A percentile compares a stretch with the other conserved stretches of the same genome.
These are phyloP conservation scores for Prunus padus DNA, from an alignment of 306 rosid genomes.

Conservation along the genomic window DNA sequence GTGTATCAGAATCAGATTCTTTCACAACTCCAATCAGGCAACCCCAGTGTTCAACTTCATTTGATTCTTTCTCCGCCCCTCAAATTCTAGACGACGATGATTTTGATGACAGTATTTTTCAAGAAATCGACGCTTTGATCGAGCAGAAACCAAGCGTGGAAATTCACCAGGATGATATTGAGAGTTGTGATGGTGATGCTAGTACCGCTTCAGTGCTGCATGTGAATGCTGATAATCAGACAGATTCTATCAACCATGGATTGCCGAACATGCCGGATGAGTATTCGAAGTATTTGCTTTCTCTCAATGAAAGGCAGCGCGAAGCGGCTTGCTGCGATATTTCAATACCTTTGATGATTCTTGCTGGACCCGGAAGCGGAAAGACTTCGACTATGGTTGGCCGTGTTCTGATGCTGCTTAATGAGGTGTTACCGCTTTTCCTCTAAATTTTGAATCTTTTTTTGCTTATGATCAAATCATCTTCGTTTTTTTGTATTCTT, in stretches of 20 bases:
- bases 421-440: conserved; percentile 54
- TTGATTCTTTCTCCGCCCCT: conserved; percentile 33
- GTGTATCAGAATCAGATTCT: conserved; percentile 29
- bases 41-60: conserved; percentile 20
- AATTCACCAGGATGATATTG: conserved; percentile 25
- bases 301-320: conserved; percentile 77
- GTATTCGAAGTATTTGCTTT: conserved; percentile 55
- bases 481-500: conserved; percentile 1
- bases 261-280: conserved; percentile 62
- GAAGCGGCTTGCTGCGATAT: conserved; percentile 84
- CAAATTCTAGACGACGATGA: conserved; percentile 55
- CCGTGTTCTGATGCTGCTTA: conserved; percentile 79
- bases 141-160: conserved; percentile 39
- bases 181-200: conserved; percentile 20
- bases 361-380: conserved; percentile 99
- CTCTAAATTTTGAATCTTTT: neutral
- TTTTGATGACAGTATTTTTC: conserved; percentile 64
- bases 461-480: neutral
- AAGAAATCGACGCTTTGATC: conserved; percentile 63
- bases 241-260: neutral
- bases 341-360: conserved; percentile 77
- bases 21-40: conserved; percentile 49
- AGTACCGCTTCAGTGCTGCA: conserved; percentile 15
- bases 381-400: conserved; percentile 99
- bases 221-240: conserved; percentile 7